These are phyloP conservation scores for Halteria grandinella DNA, from an alignment of 73 alveolate genomes.

Conservation along the genomic window DNA sequence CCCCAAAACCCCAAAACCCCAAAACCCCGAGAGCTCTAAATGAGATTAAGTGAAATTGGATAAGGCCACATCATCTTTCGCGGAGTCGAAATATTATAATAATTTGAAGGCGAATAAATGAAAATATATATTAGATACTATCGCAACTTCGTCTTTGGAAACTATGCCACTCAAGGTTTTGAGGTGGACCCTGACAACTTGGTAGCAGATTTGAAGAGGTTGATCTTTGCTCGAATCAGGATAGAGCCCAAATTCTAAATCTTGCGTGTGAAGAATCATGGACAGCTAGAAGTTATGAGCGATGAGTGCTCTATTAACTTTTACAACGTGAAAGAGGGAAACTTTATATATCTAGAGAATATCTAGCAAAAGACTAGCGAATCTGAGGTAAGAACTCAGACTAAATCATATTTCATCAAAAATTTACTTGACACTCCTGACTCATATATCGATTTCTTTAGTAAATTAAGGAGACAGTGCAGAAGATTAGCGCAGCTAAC, in stretches of 20 bases:
- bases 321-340: slow-evolving; percentile 29
- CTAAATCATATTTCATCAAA: neutral
- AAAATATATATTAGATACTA: slow-evolving; percentile 21
- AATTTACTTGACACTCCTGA: too few relatives aligned
- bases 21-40: too few relatives aligned
- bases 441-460: too few relatives aligned
- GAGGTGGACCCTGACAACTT: slow-evolving; percentile 39
- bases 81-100: too few relatives aligned
- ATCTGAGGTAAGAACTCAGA: slow-evolving; percentile 8
- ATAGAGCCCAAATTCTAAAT: slow-evolving; percentile 21
- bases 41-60: too few relatives aligned
- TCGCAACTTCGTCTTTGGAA: slow-evolving; percentile 39
- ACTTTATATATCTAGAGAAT: slow-evolving; percentile 17
- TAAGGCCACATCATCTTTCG: too few relatives aligned
- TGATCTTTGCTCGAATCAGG: slow-evolving; percentile 50
- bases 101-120: neutral
- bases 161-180: slow-evolving; percentile 14
- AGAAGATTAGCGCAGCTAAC: neutral
- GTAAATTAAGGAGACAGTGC: neutral
- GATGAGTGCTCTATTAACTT: slow-evolving; percentile 45
- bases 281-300: slow-evolving; percentile 33
- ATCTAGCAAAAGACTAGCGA: slow-evolving; percentile 2
- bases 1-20: too few relatives aligned
- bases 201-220: slow-evolving; percentile 31
- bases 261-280: slow-evolving; percentile 28